Evolutionary conservation across 2,329 filamentous ascomycete genomes (phyloP).

Genomic region (Amylocarpus encephaloides): DNA sequence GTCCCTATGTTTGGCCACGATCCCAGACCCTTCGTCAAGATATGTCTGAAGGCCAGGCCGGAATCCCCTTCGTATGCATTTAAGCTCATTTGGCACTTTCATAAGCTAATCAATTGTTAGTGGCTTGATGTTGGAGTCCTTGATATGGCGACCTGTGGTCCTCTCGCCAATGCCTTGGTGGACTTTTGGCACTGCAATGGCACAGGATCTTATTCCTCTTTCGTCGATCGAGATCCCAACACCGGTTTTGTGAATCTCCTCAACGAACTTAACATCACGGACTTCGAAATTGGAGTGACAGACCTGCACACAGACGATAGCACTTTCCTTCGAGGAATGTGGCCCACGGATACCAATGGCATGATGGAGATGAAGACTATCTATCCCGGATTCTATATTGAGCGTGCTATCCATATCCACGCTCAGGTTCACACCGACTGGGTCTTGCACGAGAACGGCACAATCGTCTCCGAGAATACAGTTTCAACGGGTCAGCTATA

Average conservation of each 20-base stretch:
- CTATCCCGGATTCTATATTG: slow-evolving; percentile 38
- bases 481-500: slow-evolving; percentile 7
- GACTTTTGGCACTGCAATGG: slow-evolving; percentile 39
- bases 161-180: slow-evolving; percentile 31
- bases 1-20: slow-evolving; percentile 39
- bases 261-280: slow-evolving; percentile 32
- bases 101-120: neutral
- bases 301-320: slow-evolving; percentile 34
- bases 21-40: slow-evolving; percentile 29
- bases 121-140: slow-evolving; percentile 34
- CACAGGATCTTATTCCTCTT: slow-evolving; percentile 41
- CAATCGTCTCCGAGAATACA: neutral
- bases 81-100: slow-evolving; percentile 29
- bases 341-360: slow-evolving; percentile 36
- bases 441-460: slow-evolving; percentile 3
- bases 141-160: slow-evolving; percentile 36
- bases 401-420: slow-evolving; percentile 42
- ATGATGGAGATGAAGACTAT: slow-evolving; percentile 36
- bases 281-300: slow-evolving; percentile 37
- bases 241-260: slow-evolving; percentile 9
- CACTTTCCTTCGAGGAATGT: slow-evolving; percentile 38
- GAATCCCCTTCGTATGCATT: slow-evolving; percentile 30
- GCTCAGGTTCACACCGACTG: slow-evolving; percentile 37
- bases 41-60: slow-evolving; percentile 32
- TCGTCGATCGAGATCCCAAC: slow-evolving; percentile 8